Percentiles rank a stretch among this genome's conserved stretches.
Conservation (phyloP, 148 eudicot species). For the Oxyria digyna region DNA sequence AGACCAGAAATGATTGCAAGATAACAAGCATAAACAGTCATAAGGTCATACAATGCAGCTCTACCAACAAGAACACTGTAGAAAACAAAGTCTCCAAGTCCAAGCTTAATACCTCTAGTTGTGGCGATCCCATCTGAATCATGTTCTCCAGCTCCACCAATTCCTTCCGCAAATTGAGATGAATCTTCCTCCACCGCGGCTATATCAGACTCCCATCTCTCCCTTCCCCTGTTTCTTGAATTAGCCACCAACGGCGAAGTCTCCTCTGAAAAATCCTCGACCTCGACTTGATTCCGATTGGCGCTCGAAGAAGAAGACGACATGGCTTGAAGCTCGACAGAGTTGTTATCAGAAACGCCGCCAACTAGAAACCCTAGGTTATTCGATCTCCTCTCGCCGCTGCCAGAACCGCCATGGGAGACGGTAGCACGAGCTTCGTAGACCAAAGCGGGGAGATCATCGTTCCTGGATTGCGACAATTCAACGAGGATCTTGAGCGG, state of each 20-base stretch:
- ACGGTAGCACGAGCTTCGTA: slow-evolving; percentile 74
- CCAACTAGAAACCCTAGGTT: slow-evolving; percentile 45
- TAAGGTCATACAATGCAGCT: slow-evolving; percentile 97
- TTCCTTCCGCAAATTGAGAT: slow-evolving; percentile 31
- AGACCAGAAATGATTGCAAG: slow-evolving; percentile 92
- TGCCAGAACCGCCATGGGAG: slow-evolving; percentile 14
- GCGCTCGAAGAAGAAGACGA: not conserved
- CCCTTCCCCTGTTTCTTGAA: slow-evolving; percentile 17
- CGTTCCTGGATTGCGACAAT: slow-evolving; percentile 68
- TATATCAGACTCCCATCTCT: slow-evolving; percentile 17
- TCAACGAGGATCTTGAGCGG: slow-evolving; percentile 80
- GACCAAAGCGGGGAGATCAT: slow-evolving; percentile 75
- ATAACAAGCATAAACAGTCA: slow-evolving; percentile 99
- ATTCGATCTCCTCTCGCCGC: slow-evolving; percentile 12
- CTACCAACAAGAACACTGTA: slow-evolving; percentile 96
- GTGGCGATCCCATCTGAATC: slow-evolving; percentile 15
- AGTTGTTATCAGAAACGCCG: slow-evolving; percentile 39
- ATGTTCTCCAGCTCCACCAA: slow-evolving; percentile 15
- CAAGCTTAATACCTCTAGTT: slow-evolving; percentile 66
- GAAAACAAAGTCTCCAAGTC: slow-evolving; percentile 87
- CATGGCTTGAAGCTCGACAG: slow-evolving; percentile 40
- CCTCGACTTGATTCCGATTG: not conserved
- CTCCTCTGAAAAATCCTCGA: slow-evolving; percentile 18
- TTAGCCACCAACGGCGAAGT: slow-evolving; percentile 33
- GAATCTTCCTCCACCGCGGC: slow-evolving; percentile 26